Conservation (phyloP, 1,284 basidiomycete species). For the Cryptococcus sp. region DNA sequence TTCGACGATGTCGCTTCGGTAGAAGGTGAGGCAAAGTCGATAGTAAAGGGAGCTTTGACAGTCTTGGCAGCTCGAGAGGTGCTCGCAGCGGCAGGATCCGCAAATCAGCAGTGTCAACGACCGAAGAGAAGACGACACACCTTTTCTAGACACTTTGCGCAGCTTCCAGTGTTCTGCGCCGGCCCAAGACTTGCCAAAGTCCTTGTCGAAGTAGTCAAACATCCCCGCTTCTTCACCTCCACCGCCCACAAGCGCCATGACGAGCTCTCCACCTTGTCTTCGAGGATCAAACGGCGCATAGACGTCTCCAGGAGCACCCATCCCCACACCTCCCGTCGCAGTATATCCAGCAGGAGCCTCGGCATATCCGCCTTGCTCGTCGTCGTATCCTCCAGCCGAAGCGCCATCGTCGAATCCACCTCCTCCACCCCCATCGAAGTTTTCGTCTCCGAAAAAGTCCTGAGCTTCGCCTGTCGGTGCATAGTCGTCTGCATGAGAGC, state of each 20-base stretch:
- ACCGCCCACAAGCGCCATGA: slow-evolving; percentile 74
- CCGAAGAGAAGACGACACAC: slow-evolving; percentile 50
- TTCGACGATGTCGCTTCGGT: slow-evolving; percentile 55
- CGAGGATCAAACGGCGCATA: slow-evolving; percentile 71
- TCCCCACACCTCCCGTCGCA: slow-evolving; percentile 46
- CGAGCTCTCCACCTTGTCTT: slow-evolving; percentile 63
- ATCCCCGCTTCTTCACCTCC: slow-evolving; percentile 52
- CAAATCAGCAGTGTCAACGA: slow-evolving; percentile 1
- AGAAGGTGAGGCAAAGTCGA: slow-evolving; percentile 70
- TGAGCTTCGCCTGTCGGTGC: slow-evolving; percentile 23
- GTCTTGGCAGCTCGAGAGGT: slow-evolving; percentile 51
- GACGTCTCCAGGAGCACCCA: slow-evolving; percentile 47
- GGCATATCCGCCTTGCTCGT: slow-evolving; percentile 24
- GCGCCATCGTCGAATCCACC: slow-evolving; percentile 49
- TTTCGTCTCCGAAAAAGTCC: slow-evolving; percentile 54
- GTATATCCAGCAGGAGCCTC: slow-evolving; percentile 29
- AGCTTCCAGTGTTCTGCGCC: slow-evolving; percentile 99
- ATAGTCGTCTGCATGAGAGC: slow-evolving; percentile 10
- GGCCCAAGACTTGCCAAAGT: slow-evolving; percentile 90
- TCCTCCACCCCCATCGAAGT: slow-evolving; percentile 65
- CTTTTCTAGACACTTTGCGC: slow-evolving; percentile 63
- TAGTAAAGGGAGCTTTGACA: slow-evolving; percentile 83
- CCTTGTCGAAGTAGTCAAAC: slow-evolving; percentile 92
- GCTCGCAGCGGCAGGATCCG: slow-evolving; percentile 50
- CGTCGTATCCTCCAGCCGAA: slow-evolving; percentile 47